These are phyloP conservation scores for Lachancea fermentati DNA, from an alignment of 805 yeast species.

Conservation along the genomic window DNA sequence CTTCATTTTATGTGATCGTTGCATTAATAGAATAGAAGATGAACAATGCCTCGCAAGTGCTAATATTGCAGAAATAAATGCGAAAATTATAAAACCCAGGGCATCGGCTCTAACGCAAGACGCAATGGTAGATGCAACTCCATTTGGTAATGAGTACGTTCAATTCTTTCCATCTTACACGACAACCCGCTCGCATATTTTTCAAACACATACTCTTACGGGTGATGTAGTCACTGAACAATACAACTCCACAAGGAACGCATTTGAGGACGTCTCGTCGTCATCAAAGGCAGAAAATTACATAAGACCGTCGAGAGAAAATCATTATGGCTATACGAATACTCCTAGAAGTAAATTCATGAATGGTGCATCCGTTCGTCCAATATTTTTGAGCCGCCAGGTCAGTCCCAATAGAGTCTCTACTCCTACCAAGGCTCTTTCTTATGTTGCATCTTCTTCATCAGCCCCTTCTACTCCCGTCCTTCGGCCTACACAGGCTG, in stretches of 20 bases:
- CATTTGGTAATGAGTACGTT: constrained; percentile 20
- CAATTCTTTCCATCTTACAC: constrained; percentile 31
- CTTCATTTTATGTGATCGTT: constrained; percentile 38
- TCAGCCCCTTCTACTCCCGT: constrained; percentile 12
- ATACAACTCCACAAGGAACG: constrained; percentile 29
- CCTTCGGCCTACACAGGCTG: constrained; percentile 7
- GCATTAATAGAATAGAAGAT: constrained; percentile 47
- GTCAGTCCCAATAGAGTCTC: constrained; percentile 6
- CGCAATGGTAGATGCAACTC: constrained; percentile 56
- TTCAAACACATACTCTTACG: constrained; percentile 44
- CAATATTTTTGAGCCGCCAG: constrained; percentile 8
- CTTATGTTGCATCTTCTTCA: constrained; percentile 3
- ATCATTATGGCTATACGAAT: not conserved
- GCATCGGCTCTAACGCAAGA: constrained; percentile 49
- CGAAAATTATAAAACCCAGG: constrained; percentile 57
- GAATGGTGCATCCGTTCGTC: constrained; percentile 8
- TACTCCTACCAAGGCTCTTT: constrained; percentile 4
- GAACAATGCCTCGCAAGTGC: constrained; percentile 56
- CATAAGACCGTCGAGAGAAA: not conserved
- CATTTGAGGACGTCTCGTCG: constrained; percentile 19
- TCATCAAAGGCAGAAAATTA: constrained; percentile 5
- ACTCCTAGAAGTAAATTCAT: constrained; percentile 5
- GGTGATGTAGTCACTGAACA: constrained; percentile 31
- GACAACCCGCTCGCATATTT: constrained; percentile 34
- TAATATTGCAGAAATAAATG: constrained; percentile 55